Percentiles rank a stretch among this genome's conserved stretches.
phyloP scores from a whole-genome alignment of 176 grass and related monocot species.

The Saccharum officinarum region DNA sequence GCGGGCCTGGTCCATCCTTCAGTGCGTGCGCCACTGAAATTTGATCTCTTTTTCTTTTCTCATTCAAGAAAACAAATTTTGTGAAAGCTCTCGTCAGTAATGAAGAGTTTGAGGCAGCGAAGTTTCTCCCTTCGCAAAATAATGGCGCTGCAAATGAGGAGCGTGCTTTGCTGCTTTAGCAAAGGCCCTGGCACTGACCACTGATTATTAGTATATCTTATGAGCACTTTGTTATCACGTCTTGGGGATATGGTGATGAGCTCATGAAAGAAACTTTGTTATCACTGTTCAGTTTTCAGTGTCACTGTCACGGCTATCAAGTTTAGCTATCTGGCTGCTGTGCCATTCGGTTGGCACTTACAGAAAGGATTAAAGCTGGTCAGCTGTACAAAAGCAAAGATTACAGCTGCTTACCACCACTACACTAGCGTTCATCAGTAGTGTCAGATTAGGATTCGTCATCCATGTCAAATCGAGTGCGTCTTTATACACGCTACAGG shows the following conservation, averaged over 20 bases:
- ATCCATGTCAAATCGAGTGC: background rate
- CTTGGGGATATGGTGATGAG: background rate
- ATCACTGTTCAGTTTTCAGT: no score
- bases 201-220: background rate
- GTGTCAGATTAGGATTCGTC: background rate
- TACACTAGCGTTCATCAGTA: background rate
- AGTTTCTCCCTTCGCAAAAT: background rate
- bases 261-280: background rate
- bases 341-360: background rate
- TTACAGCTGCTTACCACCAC: background rate
- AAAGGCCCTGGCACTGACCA: slow-evolving; percentile 1
- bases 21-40: slow-evolving; percentile 13
- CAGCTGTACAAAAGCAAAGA: background rate
- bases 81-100: slow-evolving; percentile 4
- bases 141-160: background rate
- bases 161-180: slow-evolving; percentile 16
- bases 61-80: background rate
- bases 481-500: background rate
- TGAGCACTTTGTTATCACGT: background rate
- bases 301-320: no score
- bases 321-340: background rate
- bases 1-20: background rate
- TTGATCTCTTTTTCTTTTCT: background rate
- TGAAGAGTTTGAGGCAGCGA: background rate
- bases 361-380: background rate